Evolutionary conservation across 441 rosid genomes (phyloP), one percentile per base, ranked within the genome.

Genomic region (Metrosideros polymorpha): DNA sequence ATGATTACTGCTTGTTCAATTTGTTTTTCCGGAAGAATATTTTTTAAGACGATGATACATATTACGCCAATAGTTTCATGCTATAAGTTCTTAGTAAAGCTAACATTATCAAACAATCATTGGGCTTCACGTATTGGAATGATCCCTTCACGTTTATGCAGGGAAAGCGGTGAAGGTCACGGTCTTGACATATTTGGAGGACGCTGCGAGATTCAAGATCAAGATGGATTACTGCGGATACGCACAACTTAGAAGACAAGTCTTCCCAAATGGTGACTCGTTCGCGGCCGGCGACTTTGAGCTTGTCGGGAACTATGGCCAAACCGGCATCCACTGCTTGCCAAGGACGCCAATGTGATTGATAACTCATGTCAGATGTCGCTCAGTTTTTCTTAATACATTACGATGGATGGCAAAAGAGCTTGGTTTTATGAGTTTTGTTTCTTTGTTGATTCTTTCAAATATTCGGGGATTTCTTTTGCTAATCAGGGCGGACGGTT

Each of bases 261-360:
- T 35, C 14, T 2, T 19, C 19, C 45, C 9, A 22, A 22, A 66
- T 1, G 45, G 0, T 0, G 2, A 4, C 0, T 12, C 12, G 0
- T 35, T 19, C 39, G 45, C 39, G 22, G 14, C 0, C 0, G 13
- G 45, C 14, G 8, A 22, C 7, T 66, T 66, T 0, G 77, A 66
- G 27, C 77, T 66, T 35, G 1, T 19, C 0, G n/a, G 47, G 77
- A 66, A 66, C 27, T 22, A 66, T 66, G 77, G 77, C 0, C 27
- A 66, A 22, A 66, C 77, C 0, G 45, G 77, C 77, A 66, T 66
- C n/a, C 43, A 24, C 0, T 35, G 77, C 77, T 35, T 35, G 47
- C 77, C 47, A 0, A 66, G 77, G 47, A 35, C 18, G 8, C 47
- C 47, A 0, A 35, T 0, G 77, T 66, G 77, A 66, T 35, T 15